phyloP scores from a whole-genome alignment of 108 stramenopile species.

The Nitzschia sp. region DNA sequence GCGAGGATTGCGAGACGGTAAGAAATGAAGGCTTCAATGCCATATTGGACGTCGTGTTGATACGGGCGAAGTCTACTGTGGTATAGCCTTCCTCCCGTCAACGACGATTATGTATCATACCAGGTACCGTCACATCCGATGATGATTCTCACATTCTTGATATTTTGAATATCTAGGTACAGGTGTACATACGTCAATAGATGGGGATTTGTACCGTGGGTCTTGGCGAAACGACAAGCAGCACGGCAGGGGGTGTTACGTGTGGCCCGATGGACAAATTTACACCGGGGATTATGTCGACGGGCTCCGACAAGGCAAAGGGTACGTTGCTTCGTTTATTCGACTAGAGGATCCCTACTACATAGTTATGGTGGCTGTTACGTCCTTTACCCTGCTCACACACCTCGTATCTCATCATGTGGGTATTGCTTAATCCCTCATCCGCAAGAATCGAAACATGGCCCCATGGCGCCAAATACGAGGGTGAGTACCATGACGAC shows the following conservation, averaged over 20 bases:
- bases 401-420: too few relatives aligned
- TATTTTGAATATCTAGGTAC: slow-evolving; percentile 10
- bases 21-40: not conserved
- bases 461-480: slow-evolving; percentile 41
- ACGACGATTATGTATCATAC: too few relatives aligned
- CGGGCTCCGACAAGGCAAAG: slow-evolving; percentile 41
- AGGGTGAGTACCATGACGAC: slow-evolving; percentile 40
- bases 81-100: too few relatives aligned
- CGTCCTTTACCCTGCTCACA: too few relatives aligned
- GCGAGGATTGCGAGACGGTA: slow-evolving; percentile 34
- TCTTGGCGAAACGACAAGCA: slow-evolving; percentile 26
- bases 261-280: slow-evolving; percentile 45
- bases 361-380: too few relatives aligned
- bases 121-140: too few relatives aligned
- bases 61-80: not conserved
- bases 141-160: not conserved
- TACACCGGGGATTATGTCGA: slow-evolving; percentile 41
- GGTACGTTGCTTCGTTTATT: slow-evolving; percentile 14
- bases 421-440: too few relatives aligned
- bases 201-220: slow-evolving; percentile 48
- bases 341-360: too few relatives aligned
- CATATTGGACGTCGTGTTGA: not conserved
- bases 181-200: slow-evolving; percentile 43
- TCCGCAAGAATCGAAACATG: slow-evolving; percentile 45
- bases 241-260: slow-evolving; percentile 41